Evolutionary conservation across 2,329 filamentous ascomycete species (phyloP).

Genomic region (Elsinoe necatrix): DNA sequence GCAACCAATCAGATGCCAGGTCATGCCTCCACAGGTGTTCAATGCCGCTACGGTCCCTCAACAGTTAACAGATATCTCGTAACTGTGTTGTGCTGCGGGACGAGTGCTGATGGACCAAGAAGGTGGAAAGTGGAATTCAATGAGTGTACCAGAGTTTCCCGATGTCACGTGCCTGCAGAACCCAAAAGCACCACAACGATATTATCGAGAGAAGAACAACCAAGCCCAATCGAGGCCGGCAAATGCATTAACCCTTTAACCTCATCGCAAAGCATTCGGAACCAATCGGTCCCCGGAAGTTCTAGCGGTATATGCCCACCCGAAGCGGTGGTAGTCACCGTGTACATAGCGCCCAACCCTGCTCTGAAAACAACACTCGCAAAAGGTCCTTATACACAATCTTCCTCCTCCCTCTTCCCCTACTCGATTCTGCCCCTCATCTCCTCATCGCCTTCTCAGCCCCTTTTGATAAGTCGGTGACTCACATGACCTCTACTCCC

Average conservation of each 20-base stretch:
- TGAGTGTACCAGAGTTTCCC: too few relatives aligned
- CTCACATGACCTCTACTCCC: slow-evolving; percentile 13
- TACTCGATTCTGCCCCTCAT: neutral
- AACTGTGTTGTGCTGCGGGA: too few relatives aligned
- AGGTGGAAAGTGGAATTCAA: too few relatives aligned
- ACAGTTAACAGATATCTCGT: too few relatives aligned
- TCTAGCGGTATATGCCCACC: neutral
- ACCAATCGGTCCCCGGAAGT: neutral
- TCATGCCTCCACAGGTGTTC: too few relatives aligned
- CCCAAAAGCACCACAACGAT: neutral
- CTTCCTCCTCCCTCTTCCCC: neutral
- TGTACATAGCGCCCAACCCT: slow-evolving; percentile 3
- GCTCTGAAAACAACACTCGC: neutral
- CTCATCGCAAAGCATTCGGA: neutral
- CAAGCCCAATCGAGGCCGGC: neutral
- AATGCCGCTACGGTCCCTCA: too few relatives aligned
- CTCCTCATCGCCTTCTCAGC: too few relatives aligned
- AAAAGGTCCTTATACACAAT: slow-evolving; percentile 5
- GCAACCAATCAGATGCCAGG: too few relatives aligned
- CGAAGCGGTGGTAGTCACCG: neutral
- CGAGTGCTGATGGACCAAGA: too few relatives aligned
- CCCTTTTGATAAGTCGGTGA: too few relatives aligned
- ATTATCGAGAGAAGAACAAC: neutral
- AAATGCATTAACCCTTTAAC: neutral
- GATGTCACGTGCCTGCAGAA: neutral